phyloP scores from a whole-genome alignment of 495 filamentous ascomycete species.

The Hypoxylon lenormandii region DNA sequence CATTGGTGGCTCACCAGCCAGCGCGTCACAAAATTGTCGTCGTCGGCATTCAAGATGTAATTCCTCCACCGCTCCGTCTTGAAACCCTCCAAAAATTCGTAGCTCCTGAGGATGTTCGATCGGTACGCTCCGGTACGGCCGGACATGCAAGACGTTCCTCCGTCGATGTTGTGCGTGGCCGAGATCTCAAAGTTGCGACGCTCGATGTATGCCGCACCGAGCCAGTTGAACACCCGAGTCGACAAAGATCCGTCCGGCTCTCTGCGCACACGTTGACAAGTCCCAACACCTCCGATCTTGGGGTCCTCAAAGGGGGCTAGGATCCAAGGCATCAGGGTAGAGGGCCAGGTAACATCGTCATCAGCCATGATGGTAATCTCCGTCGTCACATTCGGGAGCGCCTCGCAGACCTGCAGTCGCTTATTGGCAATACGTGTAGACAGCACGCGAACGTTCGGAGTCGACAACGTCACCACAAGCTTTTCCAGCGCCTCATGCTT shows the following conservation, averaged over 20 bases:
- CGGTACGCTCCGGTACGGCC: constrained; percentile 64
- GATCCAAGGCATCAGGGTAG: constrained; percentile 58
- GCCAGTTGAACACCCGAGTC: constrained; percentile 62
- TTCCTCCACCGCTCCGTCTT: constrained; percentile 68
- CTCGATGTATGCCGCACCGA: constrained; percentile 66
- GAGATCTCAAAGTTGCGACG: constrained; percentile 70
- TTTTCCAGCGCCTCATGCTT: constrained; percentile 60
- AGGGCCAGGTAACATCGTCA: constrained; percentile 68
- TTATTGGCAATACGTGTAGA: constrained; percentile 58
- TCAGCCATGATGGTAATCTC: constrained; percentile 63
- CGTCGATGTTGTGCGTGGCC: constrained; percentile 66
- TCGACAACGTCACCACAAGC: constrained; percentile 58
- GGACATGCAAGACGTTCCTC: constrained; percentile 68
- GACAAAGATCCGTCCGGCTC: constrained; percentile 46
- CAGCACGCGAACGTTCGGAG: constrained; percentile 59
- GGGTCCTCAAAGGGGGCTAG: constrained; percentile 66
- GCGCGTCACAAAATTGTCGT: constrained; percentile 77
- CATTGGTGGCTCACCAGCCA: constrained; percentile 68
- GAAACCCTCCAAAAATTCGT: constrained; percentile 64
- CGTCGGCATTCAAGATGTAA: constrained; percentile 68
- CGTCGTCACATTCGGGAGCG: constrained; percentile 57
- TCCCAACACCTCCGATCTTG: constrained; percentile 65
- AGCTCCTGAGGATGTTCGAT: constrained; percentile 60
- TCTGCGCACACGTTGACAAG: constrained; percentile 63
- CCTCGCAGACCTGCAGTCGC: constrained; percentile 61